Conservation (phyloP, 2,329 filamentous ascomycete genomes). For the Botrytis galanthina region DNA sequence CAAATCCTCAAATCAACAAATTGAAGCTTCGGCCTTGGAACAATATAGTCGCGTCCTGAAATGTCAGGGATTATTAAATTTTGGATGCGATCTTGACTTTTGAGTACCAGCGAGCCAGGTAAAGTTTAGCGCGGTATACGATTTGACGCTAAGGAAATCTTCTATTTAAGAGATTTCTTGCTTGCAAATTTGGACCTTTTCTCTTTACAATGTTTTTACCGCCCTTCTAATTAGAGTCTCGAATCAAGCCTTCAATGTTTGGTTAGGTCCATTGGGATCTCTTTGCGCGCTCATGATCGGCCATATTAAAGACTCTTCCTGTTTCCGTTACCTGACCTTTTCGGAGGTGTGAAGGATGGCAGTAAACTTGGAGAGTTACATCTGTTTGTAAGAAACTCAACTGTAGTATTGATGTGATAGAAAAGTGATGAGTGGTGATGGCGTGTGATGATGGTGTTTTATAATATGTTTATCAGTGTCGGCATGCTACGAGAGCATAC, state of each 20-base stretch:
- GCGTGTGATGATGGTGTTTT: background rate
- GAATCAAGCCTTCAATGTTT: constrained; percentile 90
- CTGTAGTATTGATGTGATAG: background rate
- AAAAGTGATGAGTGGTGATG: background rate
- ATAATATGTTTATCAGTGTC: background rate
- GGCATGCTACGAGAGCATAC: no score
- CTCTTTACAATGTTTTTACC: constrained; percentile 58
- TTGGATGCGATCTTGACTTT: background rate
- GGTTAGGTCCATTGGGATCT: constrained; percentile 80
- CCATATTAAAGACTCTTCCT: constrained; percentile 80
- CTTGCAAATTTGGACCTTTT: constrained; percentile 17
- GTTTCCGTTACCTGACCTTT: constrained; percentile 64
- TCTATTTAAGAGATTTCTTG: constrained; percentile 20
- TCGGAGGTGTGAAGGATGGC: constrained; percentile 50
- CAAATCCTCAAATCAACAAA: constrained; percentile 7
- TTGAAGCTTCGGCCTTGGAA: constrained; percentile 2
- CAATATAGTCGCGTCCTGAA: constrained; percentile 3
- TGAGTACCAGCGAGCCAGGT: background rate
- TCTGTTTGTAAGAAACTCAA: constrained; percentile 15
- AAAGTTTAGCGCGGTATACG: constrained; percentile 5
- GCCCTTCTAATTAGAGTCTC: constrained; percentile 99
- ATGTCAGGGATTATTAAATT: constrained; percentile 3
- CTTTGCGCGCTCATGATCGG: constrained; percentile 95
- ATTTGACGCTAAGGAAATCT: constrained; percentile 20
- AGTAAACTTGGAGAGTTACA: constrained; percentile 51